Percentiles rank a stretch among this genome's conserved stretches.
Evolutionary conservation across 805 yeast genomes (phyloP).

Genomic region (Sugiyamaella mastotermitis): DNA sequence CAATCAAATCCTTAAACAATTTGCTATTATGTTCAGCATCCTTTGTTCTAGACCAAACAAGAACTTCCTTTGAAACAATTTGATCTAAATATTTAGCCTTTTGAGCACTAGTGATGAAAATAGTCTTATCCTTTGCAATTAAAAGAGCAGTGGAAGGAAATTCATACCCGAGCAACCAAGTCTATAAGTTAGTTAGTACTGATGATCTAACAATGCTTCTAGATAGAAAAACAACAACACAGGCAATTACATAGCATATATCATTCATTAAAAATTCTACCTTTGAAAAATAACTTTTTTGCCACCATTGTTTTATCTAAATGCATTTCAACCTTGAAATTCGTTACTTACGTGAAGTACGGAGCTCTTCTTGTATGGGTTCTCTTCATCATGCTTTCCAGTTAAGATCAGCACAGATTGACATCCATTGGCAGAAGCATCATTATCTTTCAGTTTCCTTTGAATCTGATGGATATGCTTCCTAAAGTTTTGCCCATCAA

Average conservation of each 20-base stretch:
- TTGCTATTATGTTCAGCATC: constrained; percentile 70
- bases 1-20: constrained; percentile 54
- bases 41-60: constrained; percentile 71
- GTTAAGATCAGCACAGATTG: constrained; percentile 58
- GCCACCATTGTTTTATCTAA: neutral
- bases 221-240: too few species aligned
- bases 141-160: constrained; percentile 85
- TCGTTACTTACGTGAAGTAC: constrained; percentile 48
- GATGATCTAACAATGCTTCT: too few species aligned
- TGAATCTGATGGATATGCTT: constrained; percentile 29
- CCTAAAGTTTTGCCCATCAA: constrained; percentile 28
- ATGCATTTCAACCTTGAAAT: constrained; percentile 1
- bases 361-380: constrained; percentile 84
- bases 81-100: constrained; percentile 75
- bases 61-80: constrained; percentile 43
- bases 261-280: too few species aligned
- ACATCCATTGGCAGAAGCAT: constrained; percentile 37
- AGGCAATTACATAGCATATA: too few species aligned
- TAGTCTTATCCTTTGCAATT: constrained; percentile 51
- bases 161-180: constrained; percentile 91
- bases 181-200: constrained; percentile 21
- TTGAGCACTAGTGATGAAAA: constrained; percentile 72
- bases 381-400: constrained; percentile 82
- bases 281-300: too few species aligned
- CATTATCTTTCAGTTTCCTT: constrained; percentile 15